Percentiles rank a stretch among this genome's conserved stretches.
Evolutionary conservation across 306 rosid genomes (phyloP).

Genomic region (Comarum palustre): DNA sequence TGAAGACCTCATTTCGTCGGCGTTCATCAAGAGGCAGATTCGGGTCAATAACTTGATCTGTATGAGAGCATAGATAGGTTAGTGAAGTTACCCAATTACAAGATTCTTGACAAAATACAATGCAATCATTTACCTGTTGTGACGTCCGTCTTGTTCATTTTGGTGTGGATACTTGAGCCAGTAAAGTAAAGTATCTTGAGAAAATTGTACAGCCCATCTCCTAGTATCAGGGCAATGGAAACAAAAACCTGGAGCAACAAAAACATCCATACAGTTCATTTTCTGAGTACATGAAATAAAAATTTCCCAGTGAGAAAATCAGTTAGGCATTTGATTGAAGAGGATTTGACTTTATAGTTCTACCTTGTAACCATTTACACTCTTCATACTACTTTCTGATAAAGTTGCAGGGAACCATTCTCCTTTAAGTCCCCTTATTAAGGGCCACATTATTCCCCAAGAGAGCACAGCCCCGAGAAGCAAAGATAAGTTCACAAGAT

Average conservation of each 20-base stretch:
- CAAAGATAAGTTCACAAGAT: constrained; percentile 84
- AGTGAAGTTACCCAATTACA: constrained; percentile 20
- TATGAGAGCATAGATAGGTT: constrained; percentile 21
- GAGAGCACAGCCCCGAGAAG: constrained; percentile 91
- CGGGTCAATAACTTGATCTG: constrained; percentile 41
- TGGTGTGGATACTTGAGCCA: constrained; percentile 44
- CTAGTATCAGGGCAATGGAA: constrained; percentile 87
- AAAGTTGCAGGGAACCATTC: constrained; percentile 81
- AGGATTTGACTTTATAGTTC: constrained; percentile 1
- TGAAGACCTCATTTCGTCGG: constrained; percentile 69
- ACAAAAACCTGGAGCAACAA: constrained; percentile 68
- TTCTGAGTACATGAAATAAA: constrained; percentile 11
- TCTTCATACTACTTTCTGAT: constrained; percentile 86
- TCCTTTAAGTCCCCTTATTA: constrained; percentile 75
- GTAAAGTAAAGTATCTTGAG: constrained; percentile 71
- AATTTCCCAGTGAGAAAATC: constrained; percentile 5
- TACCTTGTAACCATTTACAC: constrained; percentile 95
- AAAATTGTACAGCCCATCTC: constrained; percentile 95
- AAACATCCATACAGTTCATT: constrained; percentile 19
- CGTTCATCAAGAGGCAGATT: constrained; percentile 54
- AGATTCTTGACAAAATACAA: constrained; percentile 10
- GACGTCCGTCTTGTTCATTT: constrained; percentile 42
- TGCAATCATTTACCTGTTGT: constrained; percentile 46
- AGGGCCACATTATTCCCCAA: constrained; percentile 99
- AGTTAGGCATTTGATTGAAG: neutral